These are phyloP conservation scores for Exobasidium rhododendri DNA, from an alignment of 1,284 basidiomycete species.

Conservation along the genomic window DNA sequence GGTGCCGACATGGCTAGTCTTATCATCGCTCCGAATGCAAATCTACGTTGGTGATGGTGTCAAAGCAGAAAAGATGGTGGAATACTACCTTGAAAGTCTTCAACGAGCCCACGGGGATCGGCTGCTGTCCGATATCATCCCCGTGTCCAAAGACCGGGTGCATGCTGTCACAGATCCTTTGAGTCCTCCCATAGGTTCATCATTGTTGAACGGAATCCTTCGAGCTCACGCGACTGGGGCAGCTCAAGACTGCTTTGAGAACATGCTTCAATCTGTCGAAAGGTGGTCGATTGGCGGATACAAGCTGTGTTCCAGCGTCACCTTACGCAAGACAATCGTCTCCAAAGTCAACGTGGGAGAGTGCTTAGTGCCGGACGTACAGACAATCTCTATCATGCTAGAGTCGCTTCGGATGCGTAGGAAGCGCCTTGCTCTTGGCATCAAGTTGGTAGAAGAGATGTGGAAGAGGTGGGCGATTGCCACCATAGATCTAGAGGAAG, in stretches of 20 bases:
- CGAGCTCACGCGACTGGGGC: background rate
- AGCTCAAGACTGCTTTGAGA: background rate
- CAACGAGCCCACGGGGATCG: background rate
- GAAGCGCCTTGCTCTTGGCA: conserved; percentile 12
- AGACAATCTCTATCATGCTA: conserved; percentile 15
- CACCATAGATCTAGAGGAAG: background rate
- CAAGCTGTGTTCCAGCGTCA: background rate
- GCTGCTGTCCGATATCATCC: background rate
- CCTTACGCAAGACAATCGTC: background rate
- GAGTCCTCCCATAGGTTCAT: background rate
- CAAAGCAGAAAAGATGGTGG: background rate
- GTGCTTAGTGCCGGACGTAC: conserved; percentile 10
- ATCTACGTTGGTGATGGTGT: background rate
- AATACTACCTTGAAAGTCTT: background rate
- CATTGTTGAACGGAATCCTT: conserved; percentile 1
- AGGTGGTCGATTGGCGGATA: conserved; percentile 8
- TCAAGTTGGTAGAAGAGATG: background rate
- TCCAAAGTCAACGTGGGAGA: background rate
- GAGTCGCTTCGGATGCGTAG: conserved; percentile 20
- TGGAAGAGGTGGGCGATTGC: background rate
- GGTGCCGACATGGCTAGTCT: background rate
- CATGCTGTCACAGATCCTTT: background rate
- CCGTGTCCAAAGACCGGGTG: background rate
- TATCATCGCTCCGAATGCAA: background rate
- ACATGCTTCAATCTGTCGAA: background rate